These are phyloP conservation scores for Pseudopediastrum boryanum DNA, from an alignment of 139 green algal genomes.

Conservation along the genomic window DNA sequence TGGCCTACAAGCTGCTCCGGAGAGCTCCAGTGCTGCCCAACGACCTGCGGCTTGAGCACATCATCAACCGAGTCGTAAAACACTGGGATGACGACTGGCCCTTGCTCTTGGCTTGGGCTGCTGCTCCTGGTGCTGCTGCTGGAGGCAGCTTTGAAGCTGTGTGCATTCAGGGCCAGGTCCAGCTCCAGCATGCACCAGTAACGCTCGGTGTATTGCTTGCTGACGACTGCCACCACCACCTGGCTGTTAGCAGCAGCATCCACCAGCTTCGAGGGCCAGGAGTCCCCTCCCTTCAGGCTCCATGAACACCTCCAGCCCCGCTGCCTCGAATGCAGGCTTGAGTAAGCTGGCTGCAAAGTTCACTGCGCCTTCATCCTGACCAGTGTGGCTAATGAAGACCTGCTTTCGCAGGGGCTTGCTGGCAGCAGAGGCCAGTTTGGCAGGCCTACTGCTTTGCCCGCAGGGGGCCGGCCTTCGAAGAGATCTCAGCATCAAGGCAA, in stretches of 20 bases:
- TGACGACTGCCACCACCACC: slow-evolving; percentile 13
- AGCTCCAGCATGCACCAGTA: slow-evolving; percentile 16
- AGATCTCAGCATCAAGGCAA: no score
- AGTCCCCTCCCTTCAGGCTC: neutral
- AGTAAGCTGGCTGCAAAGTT: slow-evolving; percentile 1
- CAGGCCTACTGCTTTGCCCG: no score
- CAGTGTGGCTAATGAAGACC: slow-evolving; percentile 23
- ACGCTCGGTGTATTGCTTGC: neutral
- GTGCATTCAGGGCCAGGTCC: neutral
- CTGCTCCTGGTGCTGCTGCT: no score
- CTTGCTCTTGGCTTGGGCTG: no score
- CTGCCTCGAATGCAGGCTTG: slow-evolving; percentile 7
- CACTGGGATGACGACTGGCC: no score
- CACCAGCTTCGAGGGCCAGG: neutral
- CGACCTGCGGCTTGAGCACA: no score
- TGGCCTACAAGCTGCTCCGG: no score
- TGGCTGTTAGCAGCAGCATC: slow-evolving; percentile 1
- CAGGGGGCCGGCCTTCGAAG: no score
- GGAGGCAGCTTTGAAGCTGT: no score
- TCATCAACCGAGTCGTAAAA: no score
- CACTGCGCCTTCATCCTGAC: neutral
- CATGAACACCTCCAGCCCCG: slow-evolving; percentile 7
- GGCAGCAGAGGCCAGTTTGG: no score
- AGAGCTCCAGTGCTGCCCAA: no score
- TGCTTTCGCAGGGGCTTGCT: neutral